A percentile compares a stretch with the other conserved stretches of the same genome.
Conservation (phyloP, 257 asterid species). For the Avicennia marina region DNA sequence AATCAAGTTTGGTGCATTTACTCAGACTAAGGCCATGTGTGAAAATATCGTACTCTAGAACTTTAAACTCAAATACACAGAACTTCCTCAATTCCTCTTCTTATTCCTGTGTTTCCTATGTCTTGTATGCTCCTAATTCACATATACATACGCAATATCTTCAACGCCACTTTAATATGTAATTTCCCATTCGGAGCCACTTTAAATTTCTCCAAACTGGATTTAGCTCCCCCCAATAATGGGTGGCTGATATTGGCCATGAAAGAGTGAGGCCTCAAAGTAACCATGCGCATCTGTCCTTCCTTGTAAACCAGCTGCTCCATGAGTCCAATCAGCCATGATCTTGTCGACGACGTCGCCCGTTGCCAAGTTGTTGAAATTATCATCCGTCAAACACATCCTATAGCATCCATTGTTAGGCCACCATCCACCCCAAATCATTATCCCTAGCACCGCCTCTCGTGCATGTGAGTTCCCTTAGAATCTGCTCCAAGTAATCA, state of each 20-base stretch:
- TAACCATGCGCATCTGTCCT: slow-evolving; percentile 17
- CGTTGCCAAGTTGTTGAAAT: slow-evolving; percentile 30
- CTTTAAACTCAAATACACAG: too few relatives aligned
- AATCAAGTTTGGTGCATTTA: too few relatives aligned
- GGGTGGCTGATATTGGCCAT: slow-evolving; percentile 26
- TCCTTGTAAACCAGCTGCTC: slow-evolving; percentile 7
- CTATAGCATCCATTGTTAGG: slow-evolving; percentile 17
- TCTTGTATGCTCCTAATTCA: not conserved
- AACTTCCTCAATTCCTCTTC: too few relatives aligned
- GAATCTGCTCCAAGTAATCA: slow-evolving; percentile 17
- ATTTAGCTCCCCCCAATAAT: not conserved
- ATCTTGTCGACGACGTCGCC: slow-evolving; percentile 33
- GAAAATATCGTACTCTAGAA: too few relatives aligned
- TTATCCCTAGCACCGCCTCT: slow-evolving; percentile 23
- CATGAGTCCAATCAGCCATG: slow-evolving; percentile 19
- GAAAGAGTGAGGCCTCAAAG: slow-evolving; percentile 21
- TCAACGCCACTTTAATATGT: not conserved
- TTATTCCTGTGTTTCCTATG: too few relatives aligned
- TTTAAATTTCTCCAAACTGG: not conserved
- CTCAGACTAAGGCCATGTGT: too few relatives aligned
- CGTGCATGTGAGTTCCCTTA: slow-evolving; percentile 26
- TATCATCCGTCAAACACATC: slow-evolving; percentile 32
- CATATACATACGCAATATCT: not conserved
- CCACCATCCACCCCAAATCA: slow-evolving; percentile 27
- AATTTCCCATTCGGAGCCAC: not conserved